Base-by-base conservation (phyloP, 139 green algal genomes). In the Chlamydomonas incerta region DNA sequence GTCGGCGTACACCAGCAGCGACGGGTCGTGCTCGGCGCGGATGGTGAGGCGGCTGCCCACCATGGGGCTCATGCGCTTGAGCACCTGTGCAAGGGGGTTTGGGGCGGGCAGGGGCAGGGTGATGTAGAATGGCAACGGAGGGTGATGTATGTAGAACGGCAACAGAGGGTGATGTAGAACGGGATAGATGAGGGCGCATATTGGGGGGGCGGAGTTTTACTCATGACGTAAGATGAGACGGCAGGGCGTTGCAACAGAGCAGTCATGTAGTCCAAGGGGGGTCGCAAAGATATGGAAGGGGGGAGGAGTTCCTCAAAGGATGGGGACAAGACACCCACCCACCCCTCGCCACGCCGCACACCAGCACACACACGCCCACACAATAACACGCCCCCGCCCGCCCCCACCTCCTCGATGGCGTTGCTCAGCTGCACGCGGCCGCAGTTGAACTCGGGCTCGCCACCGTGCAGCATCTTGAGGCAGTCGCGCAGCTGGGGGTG, bases 1-100 rank as follows among this genome's bases (percentile, higher is more conserved):
- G 73, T 91, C 88, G 18, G 88, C 88, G 24, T 86, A 31, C 55
- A 89, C 80, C 23, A 74, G 73, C 21, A 72, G 21, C 10, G 41
- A 23, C n/a, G 52, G 28, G 55, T 87, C 58, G 50, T 72, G 63
- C 60, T 62, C 50, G 20, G 50, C 62, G 29, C 57, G 50, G 34
- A 91, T 60, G 31, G 71, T 82, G 33, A 91, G 73, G 9, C 83
- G 79, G 52, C 18, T 62, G 57, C 80, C 83, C 5, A 88, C 83
- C 88, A 91, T 91, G 72, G 88, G 82, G 1, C 33, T 55, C 81
- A 91, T 87, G 46, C 88, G 83, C 28, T 86, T 73, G 3, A 91
- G 41, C 58, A 88, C 88, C 88, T 91, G 79, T 20, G 75, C n/a
- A 34, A 41, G 70, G 23, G 17, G 37, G 23, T 2, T 0, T 41